Conservation (phyloP, 805 yeast species). For the Scheffersomyces stipitis region DNA sequence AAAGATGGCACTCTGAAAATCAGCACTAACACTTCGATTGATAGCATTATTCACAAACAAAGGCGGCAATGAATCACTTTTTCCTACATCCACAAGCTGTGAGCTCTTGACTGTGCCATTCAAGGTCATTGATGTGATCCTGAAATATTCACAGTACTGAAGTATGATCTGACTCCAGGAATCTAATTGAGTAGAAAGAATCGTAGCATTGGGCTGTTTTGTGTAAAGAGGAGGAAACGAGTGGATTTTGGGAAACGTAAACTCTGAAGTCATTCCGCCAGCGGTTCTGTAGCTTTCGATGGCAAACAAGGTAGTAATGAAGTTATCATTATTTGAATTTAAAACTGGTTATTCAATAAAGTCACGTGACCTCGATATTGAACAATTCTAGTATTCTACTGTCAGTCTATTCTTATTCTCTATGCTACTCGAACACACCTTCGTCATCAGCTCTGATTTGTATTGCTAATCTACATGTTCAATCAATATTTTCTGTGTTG, state of each 20-base stretch:
- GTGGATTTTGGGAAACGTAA: slow-evolving; percentile 43
- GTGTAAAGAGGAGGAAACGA: slow-evolving; percentile 91
- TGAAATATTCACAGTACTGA: slow-evolving; percentile 55
- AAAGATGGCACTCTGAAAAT: slow-evolving; percentile 57
- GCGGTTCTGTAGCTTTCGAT: too few species aligned
- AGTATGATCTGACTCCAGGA: slow-evolving; percentile 73
- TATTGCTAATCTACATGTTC: too few species aligned
- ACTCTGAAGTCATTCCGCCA: slow-evolving; percentile 10
- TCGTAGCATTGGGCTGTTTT: slow-evolving; percentile 78
- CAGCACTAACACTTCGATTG: slow-evolving; percentile 53
- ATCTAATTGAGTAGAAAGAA: slow-evolving; percentile 72
- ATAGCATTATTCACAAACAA: slow-evolving; percentile 55
- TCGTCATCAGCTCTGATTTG: too few species aligned
- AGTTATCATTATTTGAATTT: too few species aligned
- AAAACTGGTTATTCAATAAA: too few species aligned
- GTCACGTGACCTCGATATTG: too few species aligned
- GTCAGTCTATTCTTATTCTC: too few species aligned
- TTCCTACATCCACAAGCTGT: slow-evolving; percentile 15
- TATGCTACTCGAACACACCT: too few species aligned
- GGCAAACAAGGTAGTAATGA: too few species aligned
- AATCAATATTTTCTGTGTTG: slow-evolving; percentile 6
- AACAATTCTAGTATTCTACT: too few species aligned
- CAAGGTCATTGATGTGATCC: slow-evolving; percentile 33
- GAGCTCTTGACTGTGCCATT: slow-evolving; percentile 30
- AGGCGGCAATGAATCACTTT: slow-evolving; percentile 23